phyloP scores from a whole-genome alignment of 169 alveolate species.

The Eimeria acervulina region DNA sequence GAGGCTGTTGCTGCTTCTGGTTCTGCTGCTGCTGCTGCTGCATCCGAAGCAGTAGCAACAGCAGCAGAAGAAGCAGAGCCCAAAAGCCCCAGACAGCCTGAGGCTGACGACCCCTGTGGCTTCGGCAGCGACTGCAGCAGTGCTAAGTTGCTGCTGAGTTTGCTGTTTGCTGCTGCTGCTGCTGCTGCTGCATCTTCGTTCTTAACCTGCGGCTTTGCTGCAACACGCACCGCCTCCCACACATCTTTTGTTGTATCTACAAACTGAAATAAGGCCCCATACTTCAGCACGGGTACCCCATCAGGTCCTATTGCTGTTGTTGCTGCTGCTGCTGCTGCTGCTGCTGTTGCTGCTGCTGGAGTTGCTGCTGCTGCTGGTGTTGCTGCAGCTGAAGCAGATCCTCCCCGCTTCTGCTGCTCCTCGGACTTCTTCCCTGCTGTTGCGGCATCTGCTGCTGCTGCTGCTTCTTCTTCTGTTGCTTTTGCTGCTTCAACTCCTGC shows the following conservation, averaged over 20 bases:
- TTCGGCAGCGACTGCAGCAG: constrained; percentile 30
- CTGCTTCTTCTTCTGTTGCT: too few species aligned
- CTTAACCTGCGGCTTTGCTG: background rate
- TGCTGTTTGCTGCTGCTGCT: background rate
- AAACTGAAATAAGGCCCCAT: background rate
- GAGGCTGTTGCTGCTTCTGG: too few species aligned
- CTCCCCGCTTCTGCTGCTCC: constrained; percentile 14
- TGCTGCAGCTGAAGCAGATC: background rate
- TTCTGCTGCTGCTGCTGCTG: constrained; percentile 18
- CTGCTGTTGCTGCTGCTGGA: too few species aligned
- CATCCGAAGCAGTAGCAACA: background rate
- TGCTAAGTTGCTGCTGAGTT: constrained; percentile 20
- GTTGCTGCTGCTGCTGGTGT: too few species aligned
- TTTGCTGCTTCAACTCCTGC: too few species aligned
- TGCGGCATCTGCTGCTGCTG: too few species aligned
- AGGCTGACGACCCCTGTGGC: constrained; percentile 13
- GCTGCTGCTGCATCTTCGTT: background rate
- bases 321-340: too few species aligned
- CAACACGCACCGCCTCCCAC: constrained; percentile 11
- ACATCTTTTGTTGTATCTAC: background rate
- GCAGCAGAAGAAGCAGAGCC: background rate
- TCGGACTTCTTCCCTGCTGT: background rate
- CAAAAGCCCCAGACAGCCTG: background rate
- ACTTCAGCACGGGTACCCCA: too few species aligned
- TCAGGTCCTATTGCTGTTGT: too few species aligned